A percentile compares a stretch with the other conserved stretches of the same genome.
Evolutionary conservation across 768 basidiomycete genomes (phyloP).

Genomic region (Lentinula guzmanii): DNA sequence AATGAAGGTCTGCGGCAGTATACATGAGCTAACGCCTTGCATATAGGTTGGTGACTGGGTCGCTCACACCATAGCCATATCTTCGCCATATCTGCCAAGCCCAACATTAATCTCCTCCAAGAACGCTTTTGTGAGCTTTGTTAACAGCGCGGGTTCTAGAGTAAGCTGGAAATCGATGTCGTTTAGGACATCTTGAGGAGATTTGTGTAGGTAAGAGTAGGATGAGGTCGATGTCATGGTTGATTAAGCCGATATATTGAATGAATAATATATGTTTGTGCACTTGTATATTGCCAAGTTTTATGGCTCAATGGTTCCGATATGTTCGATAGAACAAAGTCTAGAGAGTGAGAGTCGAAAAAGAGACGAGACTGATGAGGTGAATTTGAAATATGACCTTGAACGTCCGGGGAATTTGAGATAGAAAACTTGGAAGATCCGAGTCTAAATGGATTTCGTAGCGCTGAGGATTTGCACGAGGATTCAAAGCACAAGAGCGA

Average conservation of each 20-base stretch:
- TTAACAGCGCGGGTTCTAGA: constrained; percentile 53
- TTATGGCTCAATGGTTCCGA: too few species aligned
- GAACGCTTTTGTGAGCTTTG: constrained; percentile 72
- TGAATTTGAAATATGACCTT: too few species aligned
- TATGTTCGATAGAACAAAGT: too few species aligned
- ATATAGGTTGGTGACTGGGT: background rate
- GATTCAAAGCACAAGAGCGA: too few species aligned
- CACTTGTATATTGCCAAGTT: too few species aligned
- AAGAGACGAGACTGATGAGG: background rate
- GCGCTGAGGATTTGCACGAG: too few species aligned
- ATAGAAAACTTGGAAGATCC: background rate
- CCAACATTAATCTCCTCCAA: constrained; percentile 76
- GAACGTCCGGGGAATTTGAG: background rate
- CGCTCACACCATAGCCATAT: constrained; percentile 92
- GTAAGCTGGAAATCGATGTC: constrained; percentile 70
- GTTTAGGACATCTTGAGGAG: constrained; percentile 47
- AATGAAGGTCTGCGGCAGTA: constrained; percentile 71
- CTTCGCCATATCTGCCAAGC: constrained; percentile 61
- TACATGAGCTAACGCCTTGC: constrained; percentile 5
- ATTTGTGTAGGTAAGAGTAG: constrained; percentile 33
- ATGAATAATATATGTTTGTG: background rate
- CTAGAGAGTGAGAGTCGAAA: background rate
- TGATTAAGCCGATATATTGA: constrained; percentile 3
- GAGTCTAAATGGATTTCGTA: too few species aligned
- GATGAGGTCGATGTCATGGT: constrained; percentile 31